Evolutionary conservation across 257 asterid genomes (phyloP).

Genomic region (Nicotiana knightiana): DNA sequence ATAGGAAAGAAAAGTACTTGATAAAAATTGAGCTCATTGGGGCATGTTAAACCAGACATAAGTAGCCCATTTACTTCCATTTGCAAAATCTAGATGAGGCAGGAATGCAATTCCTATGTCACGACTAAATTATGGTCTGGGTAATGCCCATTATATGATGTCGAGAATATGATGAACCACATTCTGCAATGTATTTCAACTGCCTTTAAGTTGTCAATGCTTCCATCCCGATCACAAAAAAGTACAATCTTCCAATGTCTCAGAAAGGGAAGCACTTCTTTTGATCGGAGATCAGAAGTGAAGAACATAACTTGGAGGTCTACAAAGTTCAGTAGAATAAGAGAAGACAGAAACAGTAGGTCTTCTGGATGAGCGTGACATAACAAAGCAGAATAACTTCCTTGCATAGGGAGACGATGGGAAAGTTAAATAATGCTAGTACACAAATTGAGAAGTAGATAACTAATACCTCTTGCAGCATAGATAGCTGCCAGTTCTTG

Average conservation of each 20-base stretch:
- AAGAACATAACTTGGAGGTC: neutral
- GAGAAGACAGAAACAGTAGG: neutral
- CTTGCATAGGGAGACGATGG: neutral
- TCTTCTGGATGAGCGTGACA: neutral
- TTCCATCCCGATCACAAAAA: neutral
- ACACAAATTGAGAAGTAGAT: slow-evolving; percentile 9
- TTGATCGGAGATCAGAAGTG: neutral
- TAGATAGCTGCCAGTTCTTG: slow-evolving; percentile 81
- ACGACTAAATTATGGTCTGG: neutral
- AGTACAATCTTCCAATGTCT: neutral
- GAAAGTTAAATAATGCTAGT: neutral
- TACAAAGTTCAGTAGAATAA: neutral
- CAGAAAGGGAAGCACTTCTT: neutral
- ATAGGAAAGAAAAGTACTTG: slow-evolving; percentile 8
- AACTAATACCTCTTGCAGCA: slow-evolving; percentile 67
- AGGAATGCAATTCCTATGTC: neutral
- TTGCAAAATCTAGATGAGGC: neutral
- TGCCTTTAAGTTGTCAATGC: neutral
- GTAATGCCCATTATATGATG: neutral
- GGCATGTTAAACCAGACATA: neutral
- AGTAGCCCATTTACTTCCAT: slow-evolving; percentile 3
- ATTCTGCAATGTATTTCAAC: neutral
- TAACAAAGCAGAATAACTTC: neutral
- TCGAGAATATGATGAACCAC: neutral
- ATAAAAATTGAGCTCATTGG: neutral